phyloP scores from a whole-genome alignment of 164 flowering plant species.

The Berberis vulgaris region DNA sequence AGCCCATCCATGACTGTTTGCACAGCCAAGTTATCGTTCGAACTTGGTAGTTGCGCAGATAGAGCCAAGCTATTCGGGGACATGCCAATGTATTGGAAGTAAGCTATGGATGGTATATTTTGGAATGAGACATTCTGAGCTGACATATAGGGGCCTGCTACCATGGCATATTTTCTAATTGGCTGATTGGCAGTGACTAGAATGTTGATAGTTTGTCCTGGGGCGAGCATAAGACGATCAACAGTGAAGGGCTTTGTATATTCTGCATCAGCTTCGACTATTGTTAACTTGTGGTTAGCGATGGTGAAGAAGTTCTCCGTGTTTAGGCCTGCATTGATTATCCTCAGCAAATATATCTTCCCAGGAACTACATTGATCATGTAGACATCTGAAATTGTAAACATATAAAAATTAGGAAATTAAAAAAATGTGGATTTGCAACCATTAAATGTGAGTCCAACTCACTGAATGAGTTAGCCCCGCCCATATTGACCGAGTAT shows the following conservation, averaged over 20 bases:
- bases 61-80: slow-evolving; percentile 15
- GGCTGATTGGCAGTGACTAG: slow-evolving; percentile 51
- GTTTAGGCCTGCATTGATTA: slow-evolving; percentile 59
- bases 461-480: too few relatives aligned
- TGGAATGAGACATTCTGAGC: slow-evolving; percentile 32
- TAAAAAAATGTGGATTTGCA: too few relatives aligned
- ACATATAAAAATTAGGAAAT: neutral
- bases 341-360: slow-evolving; percentile 55
- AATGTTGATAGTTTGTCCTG: slow-evolving; percentile 62
- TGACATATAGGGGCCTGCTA: slow-evolving; percentile 48
- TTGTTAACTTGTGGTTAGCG: slow-evolving; percentile 56
- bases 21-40: slow-evolving; percentile 39
- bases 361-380: slow-evolving; percentile 42
- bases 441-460: too few relatives aligned
- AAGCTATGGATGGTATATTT: slow-evolving; percentile 32
- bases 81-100: slow-evolving; percentile 43
- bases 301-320: slow-evolving; percentile 51
- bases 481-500: too few relatives aligned
- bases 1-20: slow-evolving; percentile 48
- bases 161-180: slow-evolving; percentile 48
- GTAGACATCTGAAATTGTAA: slow-evolving; percentile 26
- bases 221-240: slow-evolving; percentile 46
- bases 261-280: slow-evolving; percentile 58
- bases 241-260: slow-evolving; percentile 58
- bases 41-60: slow-evolving; percentile 37